Evolutionary conservation across 2,329 filamentous ascomycete genomes (phyloP).

Genomic region (Trichophyton mentagrophytes): DNA sequence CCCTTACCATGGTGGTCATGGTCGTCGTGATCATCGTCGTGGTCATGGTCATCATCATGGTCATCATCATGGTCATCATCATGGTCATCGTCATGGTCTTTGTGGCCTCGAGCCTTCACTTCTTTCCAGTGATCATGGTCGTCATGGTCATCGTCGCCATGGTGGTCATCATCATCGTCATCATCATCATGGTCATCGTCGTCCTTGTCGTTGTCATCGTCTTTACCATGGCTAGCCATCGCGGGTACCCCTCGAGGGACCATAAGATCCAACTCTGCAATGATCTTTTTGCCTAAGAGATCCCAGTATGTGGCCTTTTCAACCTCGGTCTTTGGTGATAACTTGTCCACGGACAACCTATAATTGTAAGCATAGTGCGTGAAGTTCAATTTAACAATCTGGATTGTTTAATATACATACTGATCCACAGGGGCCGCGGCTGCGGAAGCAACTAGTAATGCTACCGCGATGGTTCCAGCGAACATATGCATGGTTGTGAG

Average conservation of each 20-base stretch:
- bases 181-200: not conserved
- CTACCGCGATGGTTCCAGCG: not conserved
- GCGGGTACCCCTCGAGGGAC: not conserved
- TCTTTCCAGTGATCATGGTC: not conserved
- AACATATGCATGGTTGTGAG: not conserved
- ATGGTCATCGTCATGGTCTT: not conserved
- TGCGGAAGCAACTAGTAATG: not conserved
- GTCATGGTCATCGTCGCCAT: not conserved
- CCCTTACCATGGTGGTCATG: not conserved
- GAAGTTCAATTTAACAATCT: too few species aligned
- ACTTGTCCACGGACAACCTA: not conserved
- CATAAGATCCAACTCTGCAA: not conserved
- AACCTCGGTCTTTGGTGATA: not conserved
- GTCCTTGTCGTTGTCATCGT: not conserved
- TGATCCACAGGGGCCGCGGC: not conserved
- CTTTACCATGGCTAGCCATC: not conserved
- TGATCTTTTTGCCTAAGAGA: not conserved
- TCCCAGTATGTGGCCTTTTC: not conserved
- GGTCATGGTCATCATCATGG: not conserved
- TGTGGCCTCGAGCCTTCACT: not conserved
- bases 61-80: not conserved
- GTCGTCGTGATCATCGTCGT: not conserved
- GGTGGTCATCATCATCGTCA: not conserved
- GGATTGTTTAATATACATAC: not conserved
- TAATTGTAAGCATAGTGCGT: not conserved